Base-by-base conservation (phyloP, 2,329 filamentous ascomycete species). In the Cladosporium phlei region DNA sequence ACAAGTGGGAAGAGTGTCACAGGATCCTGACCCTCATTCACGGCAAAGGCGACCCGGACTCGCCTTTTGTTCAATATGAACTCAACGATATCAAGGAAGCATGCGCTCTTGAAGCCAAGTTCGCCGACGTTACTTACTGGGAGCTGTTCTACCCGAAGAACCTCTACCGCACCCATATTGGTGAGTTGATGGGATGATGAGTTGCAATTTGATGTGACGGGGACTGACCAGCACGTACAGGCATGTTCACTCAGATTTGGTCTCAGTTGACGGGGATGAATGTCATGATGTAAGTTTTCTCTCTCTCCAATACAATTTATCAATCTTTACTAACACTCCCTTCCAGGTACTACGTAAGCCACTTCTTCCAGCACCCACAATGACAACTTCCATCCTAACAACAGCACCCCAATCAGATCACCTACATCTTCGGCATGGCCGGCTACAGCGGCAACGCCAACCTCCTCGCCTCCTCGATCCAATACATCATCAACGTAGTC, bases 401-500 rank as follows among this genome's bases (percentile, higher is more conserved):
- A n/a, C n/a, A n/a, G n/a, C n/a, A n/a, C n/a, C n/a, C n/a, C n/a
- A n/a, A n/a, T n/a, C 24, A 54, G 50, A 57, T 71, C 35, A 69
- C 66, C 6, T 86, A 86, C 54, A 77, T 87, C 50, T 86, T 87
- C 62, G 74, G 72, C 12, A 88, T 88, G 84, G 82, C 83, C 5
- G 83, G 83, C 9, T 71, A 83, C 24, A 49, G 47, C 0, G 58
- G 58, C 2, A 71, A 78, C 55, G 74, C 74, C 42, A 76, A 79
- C 32, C 73, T 88, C 5, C 65, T 86, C 27, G 76, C 83, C 6
- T 85, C 82, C 17, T 80, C 79, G 3, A 86, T 87, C 52, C 80
- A 86, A 60, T 88, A 86, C 63, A 75, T 89, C 55, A 86, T 91
- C 70, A 90, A 90, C 63, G 86, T 91, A 2, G 48, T 82, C 43